Evolutionary conservation across 2,329 filamentous ascomycete species (phyloP).

Genomic region (Shiraia bambusicola): DNA sequence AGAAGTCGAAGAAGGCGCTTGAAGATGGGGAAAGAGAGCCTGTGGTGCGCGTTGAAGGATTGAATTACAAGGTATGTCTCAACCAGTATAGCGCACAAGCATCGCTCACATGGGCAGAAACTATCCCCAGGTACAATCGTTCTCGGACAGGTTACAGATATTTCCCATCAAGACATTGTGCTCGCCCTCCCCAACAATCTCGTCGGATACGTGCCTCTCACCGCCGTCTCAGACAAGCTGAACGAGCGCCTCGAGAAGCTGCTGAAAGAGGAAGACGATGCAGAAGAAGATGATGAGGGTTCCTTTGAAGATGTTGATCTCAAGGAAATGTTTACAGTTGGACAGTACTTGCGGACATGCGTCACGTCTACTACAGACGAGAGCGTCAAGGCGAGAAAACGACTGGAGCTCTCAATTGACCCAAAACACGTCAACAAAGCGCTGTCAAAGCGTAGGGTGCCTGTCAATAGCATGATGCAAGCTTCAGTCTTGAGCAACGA

Average conservation of each 20-base stretch:
- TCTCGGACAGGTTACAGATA: constrained; percentile 79
- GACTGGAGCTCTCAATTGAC: constrained; percentile 83
- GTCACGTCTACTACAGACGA: constrained; percentile 78
- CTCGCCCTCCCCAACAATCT: constrained; percentile 91
- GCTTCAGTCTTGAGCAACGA: constrained; percentile 89
- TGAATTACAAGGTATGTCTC: constrained; percentile 80
- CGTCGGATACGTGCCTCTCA: constrained; percentile 83
- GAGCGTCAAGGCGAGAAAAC: constrained; percentile 68
- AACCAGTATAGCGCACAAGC: background rate
- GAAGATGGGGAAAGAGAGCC: constrained; percentile 48
- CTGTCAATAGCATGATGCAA: constrained; percentile 77
- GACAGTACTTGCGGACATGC: constrained; percentile 84
- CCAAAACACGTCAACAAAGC: constrained; percentile 77
- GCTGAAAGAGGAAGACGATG: constrained; percentile 61
- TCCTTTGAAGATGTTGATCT: constrained; percentile 67
- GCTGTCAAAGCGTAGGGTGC: constrained; percentile 70
- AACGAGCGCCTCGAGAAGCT: constrained; percentile 72
- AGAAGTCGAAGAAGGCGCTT: constrained; percentile 45
- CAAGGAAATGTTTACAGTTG: constrained; percentile 72
- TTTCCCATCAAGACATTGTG: constrained; percentile 76
- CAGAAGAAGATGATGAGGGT: constrained; percentile 51
- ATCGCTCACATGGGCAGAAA: constrained; percentile 57
- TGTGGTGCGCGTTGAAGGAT: constrained; percentile 72
- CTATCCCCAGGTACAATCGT: constrained; percentile 83
- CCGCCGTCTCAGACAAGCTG: constrained; percentile 81